Evolutionary conservation across 257 asterid species (phyloP).

Genomic region (Anisodus tanguticus): DNA sequence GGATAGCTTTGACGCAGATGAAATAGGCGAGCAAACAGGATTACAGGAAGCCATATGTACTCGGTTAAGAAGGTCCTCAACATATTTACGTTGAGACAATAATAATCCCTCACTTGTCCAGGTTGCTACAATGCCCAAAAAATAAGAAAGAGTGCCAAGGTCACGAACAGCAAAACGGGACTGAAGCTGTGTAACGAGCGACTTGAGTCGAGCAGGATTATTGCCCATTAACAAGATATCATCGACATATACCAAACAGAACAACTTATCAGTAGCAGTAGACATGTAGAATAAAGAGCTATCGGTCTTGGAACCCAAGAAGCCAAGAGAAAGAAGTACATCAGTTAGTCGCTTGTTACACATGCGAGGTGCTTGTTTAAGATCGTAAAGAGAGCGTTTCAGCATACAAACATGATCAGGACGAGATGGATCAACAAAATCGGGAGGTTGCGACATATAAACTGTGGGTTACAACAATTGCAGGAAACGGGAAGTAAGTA

Average conservation of each 20-base stretch:
- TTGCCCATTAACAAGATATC: not conserved
- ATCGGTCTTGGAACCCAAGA: not conserved
- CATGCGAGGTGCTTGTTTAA: not conserved
- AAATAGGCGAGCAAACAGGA: not conserved
- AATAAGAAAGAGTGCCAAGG: not conserved
- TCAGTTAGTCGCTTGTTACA: not conserved
- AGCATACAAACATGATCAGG: not conserved
- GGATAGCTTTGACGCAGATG: too few relatives aligned
- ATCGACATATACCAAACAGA: not conserved
- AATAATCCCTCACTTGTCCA: not conserved
- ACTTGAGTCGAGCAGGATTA: not conserved
- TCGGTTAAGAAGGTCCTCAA: not conserved
- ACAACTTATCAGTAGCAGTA: not conserved
- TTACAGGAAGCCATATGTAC: not conserved
- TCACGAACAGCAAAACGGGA: not conserved
- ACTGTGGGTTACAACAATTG: too few relatives aligned
- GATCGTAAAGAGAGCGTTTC: not conserved
- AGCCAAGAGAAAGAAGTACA: not conserved
- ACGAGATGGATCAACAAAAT: not conserved
- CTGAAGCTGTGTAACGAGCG: not conserved
- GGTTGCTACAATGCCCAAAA: not conserved
- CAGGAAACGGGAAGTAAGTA: too few relatives aligned
- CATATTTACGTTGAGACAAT: not conserved
- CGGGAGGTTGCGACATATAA: not conserved
- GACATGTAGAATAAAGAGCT: not conserved